These are phyloP conservation scores for thale cress (Arabidopsis thaliana) DNA, from an alignment of 345 rosid species.

Conservation along the genomic window TAIR10.1 NC_003075.7:1401001-1401500, in stretches of 20 bases:
- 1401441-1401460: constrained; percentile 22
- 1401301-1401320: constrained; percentile 2
- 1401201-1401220: not conserved
- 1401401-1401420: constrained; percentile 31
- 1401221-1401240: constrained; percentile 11
- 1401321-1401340: constrained; percentile 2
- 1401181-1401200: not conserved
- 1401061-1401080: not conserved
- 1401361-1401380: constrained; percentile 29
- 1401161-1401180: not conserved
- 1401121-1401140: not conserved
- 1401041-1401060: not conserved
- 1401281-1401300: constrained; percentile 20
- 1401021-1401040: not conserved
- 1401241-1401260: constrained; percentile 24
- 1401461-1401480: not conserved
- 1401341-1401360: not conserved
- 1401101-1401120: not conserved
- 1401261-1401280: not conserved
- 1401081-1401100: not conserved
- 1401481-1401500: constrained; percentile 7
- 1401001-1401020: not conserved
- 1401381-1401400: not conserved
- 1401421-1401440: not conserved
- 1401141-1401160: not conserved